Evolutionary conservation across 805 yeast species (phyloP).

Genomic region (Myxozyma mucilagina): DNA sequence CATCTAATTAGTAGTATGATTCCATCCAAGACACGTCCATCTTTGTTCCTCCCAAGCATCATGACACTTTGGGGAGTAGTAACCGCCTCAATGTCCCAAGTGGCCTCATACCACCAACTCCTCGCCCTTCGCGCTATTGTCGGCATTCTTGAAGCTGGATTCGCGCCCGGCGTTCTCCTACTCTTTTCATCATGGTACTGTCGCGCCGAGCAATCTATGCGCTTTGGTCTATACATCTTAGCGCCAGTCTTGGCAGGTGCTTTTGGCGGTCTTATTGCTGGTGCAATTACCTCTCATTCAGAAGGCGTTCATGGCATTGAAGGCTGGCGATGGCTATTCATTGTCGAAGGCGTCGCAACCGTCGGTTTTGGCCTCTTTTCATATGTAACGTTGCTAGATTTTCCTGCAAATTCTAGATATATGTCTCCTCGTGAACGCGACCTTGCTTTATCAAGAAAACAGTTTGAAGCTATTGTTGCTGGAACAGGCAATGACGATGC

Average conservation of each 20-base stretch:
- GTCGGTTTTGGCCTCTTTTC: constrained; percentile 13
- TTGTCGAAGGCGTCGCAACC: constrained; percentile 24
- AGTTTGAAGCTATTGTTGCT: constrained; percentile 7
- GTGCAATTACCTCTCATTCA: constrained; percentile 52
- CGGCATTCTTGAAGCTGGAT: constrained; percentile 49
- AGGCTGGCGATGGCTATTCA: constrained; percentile 74
- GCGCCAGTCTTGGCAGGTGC: constrained; percentile 65
- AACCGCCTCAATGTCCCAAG: constrained; percentile 57
- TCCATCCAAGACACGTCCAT: constrained; percentile 10
- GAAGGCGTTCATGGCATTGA: constrained; percentile 54
- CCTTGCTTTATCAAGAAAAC: constrained; percentile 14
- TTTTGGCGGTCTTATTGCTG: constrained; percentile 62
- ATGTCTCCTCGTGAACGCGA: constrained; percentile 7
- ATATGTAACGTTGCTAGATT: constrained; percentile 14
- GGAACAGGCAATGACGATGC: background rate
- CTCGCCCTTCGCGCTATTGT: constrained; percentile 43
- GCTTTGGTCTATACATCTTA: constrained; percentile 59
- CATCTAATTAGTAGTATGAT: constrained; percentile 33
- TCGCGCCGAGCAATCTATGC: constrained; percentile 56
- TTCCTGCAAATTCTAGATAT: constrained; percentile 13
- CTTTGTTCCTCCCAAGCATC: constrained; percentile 40
- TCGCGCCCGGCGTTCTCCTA: constrained; percentile 49
- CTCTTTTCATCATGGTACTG: constrained; percentile 49
- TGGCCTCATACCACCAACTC: constrained; percentile 37
- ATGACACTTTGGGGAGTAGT: constrained; percentile 55